Conservation (phyloP, 257 asterid genomes). For the Datura wrightii region DNA sequence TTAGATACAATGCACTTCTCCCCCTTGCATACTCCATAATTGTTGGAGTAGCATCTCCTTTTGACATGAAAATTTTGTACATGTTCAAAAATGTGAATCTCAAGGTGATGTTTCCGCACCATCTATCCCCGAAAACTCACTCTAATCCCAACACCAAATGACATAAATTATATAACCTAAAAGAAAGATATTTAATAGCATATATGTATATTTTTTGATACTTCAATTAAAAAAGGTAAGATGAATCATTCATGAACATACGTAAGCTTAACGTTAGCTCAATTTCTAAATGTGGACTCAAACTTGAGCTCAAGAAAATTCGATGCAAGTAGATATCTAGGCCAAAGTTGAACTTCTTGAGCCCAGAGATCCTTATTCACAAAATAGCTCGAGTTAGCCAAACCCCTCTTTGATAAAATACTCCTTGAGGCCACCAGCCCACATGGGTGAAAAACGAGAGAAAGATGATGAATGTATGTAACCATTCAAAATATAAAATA, state of each 20-base stretch:
- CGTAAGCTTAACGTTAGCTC: background rate
- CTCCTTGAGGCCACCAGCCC: background rate
- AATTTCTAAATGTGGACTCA: conserved; percentile 4
- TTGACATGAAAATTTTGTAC: no score
- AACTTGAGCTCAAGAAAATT: background rate
- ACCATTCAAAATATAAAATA: background rate
- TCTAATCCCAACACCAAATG: background rate
- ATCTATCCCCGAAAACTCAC: no score
- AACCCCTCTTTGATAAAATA: background rate
- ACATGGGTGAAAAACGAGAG: background rate
- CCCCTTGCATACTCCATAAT: no score
- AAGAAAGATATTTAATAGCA: background rate
- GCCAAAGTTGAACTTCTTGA: background rate
- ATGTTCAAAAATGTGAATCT: no score
- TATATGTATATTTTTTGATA: background rate
- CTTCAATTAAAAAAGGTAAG: background rate
- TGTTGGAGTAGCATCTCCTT: no score
- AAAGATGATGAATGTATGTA: background rate
- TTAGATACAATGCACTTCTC: no score
- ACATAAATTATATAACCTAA: background rate
- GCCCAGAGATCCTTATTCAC: background rate
- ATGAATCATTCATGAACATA: background rate
- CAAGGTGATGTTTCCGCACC: no score
- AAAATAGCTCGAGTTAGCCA: conserved; percentile 23
- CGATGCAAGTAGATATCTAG: background rate